These are phyloP conservation scores for Parachaetomium inaequale DNA, from an alignment of 495 filamentous ascomycete species.

Conservation along the genomic window DNA sequence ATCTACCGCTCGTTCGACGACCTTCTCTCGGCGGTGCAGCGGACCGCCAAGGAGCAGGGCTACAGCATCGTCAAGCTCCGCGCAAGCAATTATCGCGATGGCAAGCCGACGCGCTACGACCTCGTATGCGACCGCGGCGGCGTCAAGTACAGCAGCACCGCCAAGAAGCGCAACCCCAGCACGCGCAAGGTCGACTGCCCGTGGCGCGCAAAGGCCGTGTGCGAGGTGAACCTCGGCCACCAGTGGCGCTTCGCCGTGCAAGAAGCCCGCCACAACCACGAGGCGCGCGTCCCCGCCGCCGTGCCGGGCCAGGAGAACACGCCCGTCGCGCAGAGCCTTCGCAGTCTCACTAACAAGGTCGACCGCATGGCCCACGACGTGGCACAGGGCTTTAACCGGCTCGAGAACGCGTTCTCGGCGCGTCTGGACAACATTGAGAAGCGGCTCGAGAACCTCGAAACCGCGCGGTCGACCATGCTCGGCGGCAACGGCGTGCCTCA, in stretches of 20 bases:
- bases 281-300: slow-evolving; percentile 41
- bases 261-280: slow-evolving; percentile 48
- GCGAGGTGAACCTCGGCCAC: slow-evolving; percentile 48
- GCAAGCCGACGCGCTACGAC: slow-evolving; percentile 50
- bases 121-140: slow-evolving; percentile 52
- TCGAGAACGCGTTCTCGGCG: slow-evolving; percentile 24
- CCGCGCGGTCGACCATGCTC: slow-evolving; percentile 32
- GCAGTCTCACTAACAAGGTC: slow-evolving; percentile 46
- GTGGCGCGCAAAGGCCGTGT: slow-evolving; percentile 51
- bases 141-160: slow-evolving; percentile 52
- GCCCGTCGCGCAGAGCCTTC: slow-evolving; percentile 44
- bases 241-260: slow-evolving; percentile 51
- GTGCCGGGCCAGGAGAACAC: slow-evolving; percentile 44
- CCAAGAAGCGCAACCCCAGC: slow-evolving; percentile 51
- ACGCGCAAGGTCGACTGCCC: slow-evolving; percentile 53
- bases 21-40: slow-evolving; percentile 42
- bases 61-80: slow-evolving; percentile 51
- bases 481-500: slow-evolving; percentile 26
- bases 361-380: slow-evolving; percentile 47
- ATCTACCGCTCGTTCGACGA: slow-evolving; percentile 47
- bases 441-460: slow-evolving; percentile 40
- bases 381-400: slow-evolving; percentile 31
- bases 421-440: slow-evolving; percentile 44
- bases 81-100: slow-evolving; percentile 50
- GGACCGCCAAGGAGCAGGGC: slow-evolving; percentile 47